Evolutionary conservation across 305 asterid species (phyloP).

Genomic region (Solanum hybrid): DNA sequence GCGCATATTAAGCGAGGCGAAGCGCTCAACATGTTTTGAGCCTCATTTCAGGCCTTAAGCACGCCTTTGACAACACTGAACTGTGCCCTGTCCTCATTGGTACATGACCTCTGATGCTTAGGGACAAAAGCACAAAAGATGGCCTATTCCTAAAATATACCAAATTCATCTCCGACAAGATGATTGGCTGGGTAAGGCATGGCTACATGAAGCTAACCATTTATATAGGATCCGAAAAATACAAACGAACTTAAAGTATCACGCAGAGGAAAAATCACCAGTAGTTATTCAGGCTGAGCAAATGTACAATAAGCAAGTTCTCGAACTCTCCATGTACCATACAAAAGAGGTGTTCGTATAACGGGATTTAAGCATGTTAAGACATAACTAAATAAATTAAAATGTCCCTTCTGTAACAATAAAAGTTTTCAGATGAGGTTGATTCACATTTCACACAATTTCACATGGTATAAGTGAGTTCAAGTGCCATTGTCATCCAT

Average conservation of each 20-base stretch:
- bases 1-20: not conserved
- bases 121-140: not conserved
- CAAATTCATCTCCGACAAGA: not conserved
- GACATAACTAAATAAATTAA: not conserved
- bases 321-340: not conserved
- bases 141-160: not conserved
- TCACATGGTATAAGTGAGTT: not conserved
- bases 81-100: not conserved
- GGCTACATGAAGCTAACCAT: not conserved
- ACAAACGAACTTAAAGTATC: not conserved
- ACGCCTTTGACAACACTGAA: not conserved
- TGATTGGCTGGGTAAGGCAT: not conserved
- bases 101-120: not conserved
- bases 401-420: not conserved
- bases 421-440: not conserved
- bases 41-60: not conserved
- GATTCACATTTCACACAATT: not conserved
- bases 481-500: not conserved
- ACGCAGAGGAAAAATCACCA: not conserved
- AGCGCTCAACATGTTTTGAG: not conserved
- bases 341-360: not conserved
- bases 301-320: not conserved
- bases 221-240: not conserved
- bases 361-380: not conserved
- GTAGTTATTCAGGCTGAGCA: not conserved